Base-by-base conservation (phyloP, 106 monocot genomes). In the Platanthera guangdongensis region DNA sequence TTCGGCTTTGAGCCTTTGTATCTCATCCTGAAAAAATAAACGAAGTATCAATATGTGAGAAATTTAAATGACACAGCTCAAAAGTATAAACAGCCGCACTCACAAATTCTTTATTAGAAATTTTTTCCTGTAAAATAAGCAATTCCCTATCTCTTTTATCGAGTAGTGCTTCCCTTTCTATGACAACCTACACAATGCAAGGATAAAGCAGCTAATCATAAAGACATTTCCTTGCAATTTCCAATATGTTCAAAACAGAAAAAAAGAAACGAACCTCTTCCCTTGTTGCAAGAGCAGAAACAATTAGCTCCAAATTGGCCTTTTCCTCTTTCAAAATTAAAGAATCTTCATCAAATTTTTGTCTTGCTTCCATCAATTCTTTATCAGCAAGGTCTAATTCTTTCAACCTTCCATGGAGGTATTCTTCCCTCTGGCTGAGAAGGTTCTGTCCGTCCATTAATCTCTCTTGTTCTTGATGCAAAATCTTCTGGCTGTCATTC, bases 21-120 rank as follows among this genome's bases (percentile, higher is more conserved):
- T 89, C 46, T 87, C 89, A 78, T 84, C 89, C 97, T 97, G 78
- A 57, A 57, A 2, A 62, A 54, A 82, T 51, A 57, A 65, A 50
- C 11, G 45, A 77, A 51, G 16, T 22, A 78, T 10, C 6, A 74
- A 73, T 18, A 67, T 46, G 0, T 46, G 48, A 14, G 52, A 13
- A 0, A 47, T 5, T 50, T 0, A 55, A 69, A 55, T 78, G 5
- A 32, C 45, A 77, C 32, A 9, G 52, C 18, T n/a, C 76, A 3
- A 15, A 3, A 15, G 47, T 22, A 25, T 73, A 9, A 52, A 28
- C 14, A 68, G 63, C 11, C 57, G 70, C 72, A 51, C 83, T 78
- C 68, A 95, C 90, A 68, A 83, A 80, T 85, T 96, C 95, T 84
- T 86, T 93, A 72, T 77, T 82, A 46, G 87, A 83, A 77, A 89